phyloP scores from a whole-genome alignment of 148 eudicot species.

The Mesembryanthemum crystallinum region DNA sequence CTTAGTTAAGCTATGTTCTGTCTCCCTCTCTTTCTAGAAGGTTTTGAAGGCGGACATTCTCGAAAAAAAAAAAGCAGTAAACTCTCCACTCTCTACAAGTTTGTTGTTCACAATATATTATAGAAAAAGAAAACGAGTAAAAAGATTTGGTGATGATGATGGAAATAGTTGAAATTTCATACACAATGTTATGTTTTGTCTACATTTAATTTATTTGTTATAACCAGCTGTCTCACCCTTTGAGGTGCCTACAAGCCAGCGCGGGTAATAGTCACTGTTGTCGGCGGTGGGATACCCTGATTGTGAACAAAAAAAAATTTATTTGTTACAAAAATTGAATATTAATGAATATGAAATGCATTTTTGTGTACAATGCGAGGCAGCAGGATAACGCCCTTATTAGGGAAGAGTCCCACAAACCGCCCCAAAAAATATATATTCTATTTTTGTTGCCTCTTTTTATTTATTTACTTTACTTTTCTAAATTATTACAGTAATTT shows the following conservation, averaged over 20 bases:
- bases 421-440: slow-evolving; percentile 39
- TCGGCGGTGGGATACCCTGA: no score
- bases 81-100: slow-evolving; percentile 19
- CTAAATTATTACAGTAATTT: no score
- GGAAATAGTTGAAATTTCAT: slow-evolving; percentile 16
- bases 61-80: slow-evolving; percentile 1
- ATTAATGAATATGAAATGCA: slow-evolving; percentile 10
- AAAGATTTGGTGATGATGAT: slow-evolving; percentile 29
- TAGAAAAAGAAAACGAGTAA: background rate
- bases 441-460: no score
- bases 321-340: background rate
- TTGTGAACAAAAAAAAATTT: no score
- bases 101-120: slow-evolving; percentile 11
- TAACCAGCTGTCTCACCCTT: no score
- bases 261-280: no score
- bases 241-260: no score
- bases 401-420: slow-evolving; percentile 55
- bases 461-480: no score
- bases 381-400: slow-evolving; percentile 11
- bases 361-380: no score
- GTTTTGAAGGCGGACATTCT: slow-evolving; percentile 27
- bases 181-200: slow-evolving; percentile 5
- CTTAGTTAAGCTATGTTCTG: slow-evolving; percentile 17
- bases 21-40: slow-evolving; percentile 16
- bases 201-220: no score